Evolutionary conservation across 495 filamentous ascomycete genomes (phyloP), one percentile per base, ranked within the genome.

Genomic region (Tuber borchii): DNA sequence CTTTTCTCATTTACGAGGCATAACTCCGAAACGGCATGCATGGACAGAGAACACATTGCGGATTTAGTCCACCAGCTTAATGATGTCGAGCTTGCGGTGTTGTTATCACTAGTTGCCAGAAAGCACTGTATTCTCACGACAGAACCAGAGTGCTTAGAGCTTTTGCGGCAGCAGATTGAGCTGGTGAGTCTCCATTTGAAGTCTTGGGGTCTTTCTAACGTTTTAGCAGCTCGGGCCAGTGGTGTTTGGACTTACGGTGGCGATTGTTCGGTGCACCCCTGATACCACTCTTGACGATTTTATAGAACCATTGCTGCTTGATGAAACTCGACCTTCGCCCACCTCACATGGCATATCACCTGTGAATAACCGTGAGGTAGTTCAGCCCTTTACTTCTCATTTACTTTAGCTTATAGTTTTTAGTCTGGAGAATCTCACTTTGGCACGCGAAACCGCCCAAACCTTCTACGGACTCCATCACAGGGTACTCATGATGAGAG

Each of bases 51-150:
- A 79, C 34, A 79, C 61, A 78, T 82, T 71, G 56, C 73, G n/a
- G 51, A 72, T 73, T 75, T 82, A 34, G 80, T 94, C 73, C 90
- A 91, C 83, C 86, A 87, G 70, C 86, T 98, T 65, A 93, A 91
- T 73, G 95, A 97, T 84, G 87, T 97, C 70, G 94, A 97, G 84
- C 89, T 99, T 65, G 95, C 95, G 40, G 85, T 91, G 19, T 87
- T 97, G 34, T 86, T 97, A 71, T 95, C 90, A 80, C 88, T 97
- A 43, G 86, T 92, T 73, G 89, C 90, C 39, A 88, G 89, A 74
- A 91, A 95, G 84, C 95, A 98, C 82, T 97, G 93, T 84, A 90
- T 97, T 75, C 89, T 98, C 81, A 90, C 91, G 84, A 91, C 92
- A 61, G 90, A 91, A 16, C 84, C 85, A 37, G 85, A 87, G 44